Base-by-base conservation (phyloP, 1,284 basidiomycete genomes). In the Chiua sp. region DNA sequence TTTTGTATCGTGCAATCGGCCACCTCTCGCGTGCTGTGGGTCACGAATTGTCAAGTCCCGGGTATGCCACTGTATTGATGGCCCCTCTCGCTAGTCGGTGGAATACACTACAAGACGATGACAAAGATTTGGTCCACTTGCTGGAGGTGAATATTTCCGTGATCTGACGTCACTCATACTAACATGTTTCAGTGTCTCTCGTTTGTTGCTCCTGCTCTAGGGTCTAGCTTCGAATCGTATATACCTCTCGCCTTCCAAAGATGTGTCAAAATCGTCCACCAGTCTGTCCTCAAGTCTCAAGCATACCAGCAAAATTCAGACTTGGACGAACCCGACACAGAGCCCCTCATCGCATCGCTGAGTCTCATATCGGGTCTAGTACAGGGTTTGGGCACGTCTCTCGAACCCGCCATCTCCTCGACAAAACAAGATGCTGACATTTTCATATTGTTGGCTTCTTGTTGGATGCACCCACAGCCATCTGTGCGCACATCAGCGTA, bases 1-100 rank as follows among this genome's bases (percentile, higher is more conserved):
- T 99, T 66, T 79, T 99, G 46, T 99, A 99, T 74, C 97, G 99
- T 73, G 98, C 98, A 16, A 91, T 99, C 59, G 97, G 98, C 7
- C 99, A 97, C 2, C 82, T 99, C 20, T 98, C 98, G 4, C 98
- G 99, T 73, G 94, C 96, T 18, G 97, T 99, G 44, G 96, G 96
- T 8, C 75, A 87, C 48, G 93, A 94, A 8, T 79, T 99, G 60
- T 92, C 94, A 70, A 92, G 92, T 68, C 87, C 93, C 2, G 81
- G 88, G 22, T 97, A 93, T 72, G 91, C 99, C 60, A 92, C 98
- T 57, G 95, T 98, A 62, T 79, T 99, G 65, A 98, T 99, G 96
- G 96, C 96, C 5, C 93, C 97, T 50, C 80, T 99, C 63, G 93
- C 94, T 54, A 86, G 87, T 62, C 88, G 93, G 68, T 99, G 98